Base-by-base conservation (phyloP, 1,139 yeast species). In the Yamadazyma spencermartinsiae region DNA sequence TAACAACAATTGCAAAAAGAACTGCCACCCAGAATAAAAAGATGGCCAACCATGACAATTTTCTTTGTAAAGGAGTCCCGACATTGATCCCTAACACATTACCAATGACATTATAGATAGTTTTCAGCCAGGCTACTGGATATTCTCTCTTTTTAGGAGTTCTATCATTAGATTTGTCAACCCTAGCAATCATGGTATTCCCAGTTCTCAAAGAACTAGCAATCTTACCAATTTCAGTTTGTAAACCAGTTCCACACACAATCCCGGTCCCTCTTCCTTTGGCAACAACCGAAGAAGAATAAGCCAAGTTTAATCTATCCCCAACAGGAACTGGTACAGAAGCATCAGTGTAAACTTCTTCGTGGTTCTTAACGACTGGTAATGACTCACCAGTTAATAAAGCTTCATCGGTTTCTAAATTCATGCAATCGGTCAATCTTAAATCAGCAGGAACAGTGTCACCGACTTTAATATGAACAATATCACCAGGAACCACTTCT, bases 391-490 rank as follows among this genome's bases (percentile, higher is more conserved):
- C 95, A 2, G 92, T 85, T 41, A 85, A 71, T 37, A 85, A 66
- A 7, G 94, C 90, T 58, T 85, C 94, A 55, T 85, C 94, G 8
- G 89, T 78, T 58, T 85, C 94, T 48, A 85, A 79, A 58, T 85
- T 85, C 65, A 77, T 73, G 36, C 76, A 55, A 31, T 76, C 81
- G 36, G 80, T 49, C 35, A 85, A 66, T 45, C 94, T 69, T 42
- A 83, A 56, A 56, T 85, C 94, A 4, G 92, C 92, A 13, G 94
- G 94, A 33, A 85, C 67, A 2, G 90, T 84, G 55, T 85, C 94
- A 39, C 94, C 95, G 29, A 82, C 86, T 48, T 72, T 73, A 39
- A 85, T 71, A 41, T 68, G 65, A 29, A 84, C 79, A 37, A 85
- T 58, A 56, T 86, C 95, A 42, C 95, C 94, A 2, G 90, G 90